phyloP scores from a whole-genome alignment of 192 early-diverging fungal species.

The Gamsiella multidivaricata region DNA sequence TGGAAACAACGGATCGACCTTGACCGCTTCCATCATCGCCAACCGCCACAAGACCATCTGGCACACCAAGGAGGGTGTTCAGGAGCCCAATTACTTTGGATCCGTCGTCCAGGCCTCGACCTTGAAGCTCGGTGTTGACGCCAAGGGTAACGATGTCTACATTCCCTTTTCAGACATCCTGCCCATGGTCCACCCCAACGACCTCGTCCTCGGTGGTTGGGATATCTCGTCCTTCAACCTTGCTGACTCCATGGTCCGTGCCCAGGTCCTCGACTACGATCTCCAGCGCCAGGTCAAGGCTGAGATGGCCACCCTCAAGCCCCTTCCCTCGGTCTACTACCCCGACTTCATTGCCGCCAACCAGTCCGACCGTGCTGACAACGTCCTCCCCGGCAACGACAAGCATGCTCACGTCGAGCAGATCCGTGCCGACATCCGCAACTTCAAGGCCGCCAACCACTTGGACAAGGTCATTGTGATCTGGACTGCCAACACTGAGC shows the following conservation, averaged over 20 bases:
- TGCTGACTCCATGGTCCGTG: conserved; percentile 92
- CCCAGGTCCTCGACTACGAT: conserved; percentile 96
- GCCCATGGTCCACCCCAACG: conserved; percentile 97
- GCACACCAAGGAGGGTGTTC: conserved; percentile 93
- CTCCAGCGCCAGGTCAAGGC: conserved; percentile 92
- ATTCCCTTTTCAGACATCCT: conserved; percentile 94
- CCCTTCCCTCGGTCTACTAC: conserved; percentile 97
- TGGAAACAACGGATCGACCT: conserved; percentile 98
- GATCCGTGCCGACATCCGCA: conserved; percentile 94
- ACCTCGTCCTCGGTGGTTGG: conserved; percentile 98
- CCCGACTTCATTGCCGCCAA: conserved; percentile 99
- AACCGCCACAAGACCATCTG: conserved; percentile 90
- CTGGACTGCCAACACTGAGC: conserved; percentile 99
- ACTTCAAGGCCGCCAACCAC: conserved; percentile 89
- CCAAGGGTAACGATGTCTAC: conserved; percentile 87
- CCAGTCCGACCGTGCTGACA: conserved; percentile 96
- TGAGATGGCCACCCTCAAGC: conserved; percentile 83
- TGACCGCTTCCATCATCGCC: conserved; percentile 96
- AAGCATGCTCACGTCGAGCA: conserved; percentile 94
- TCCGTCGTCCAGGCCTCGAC: conserved; percentile 97
- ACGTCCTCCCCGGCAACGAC: conserved; percentile 82
- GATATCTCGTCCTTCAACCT: conserved; percentile 92
- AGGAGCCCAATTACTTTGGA: conserved; percentile 96
- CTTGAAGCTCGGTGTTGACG: conserved; percentile 91
- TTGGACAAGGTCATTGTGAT: conserved; percentile 96